Percentiles rank a stretch among this genome's conserved stretches.
Evolutionary conservation across 2,329 filamentous ascomycete species (phyloP).

Genomic region (Aspergillus sp.): DNA sequence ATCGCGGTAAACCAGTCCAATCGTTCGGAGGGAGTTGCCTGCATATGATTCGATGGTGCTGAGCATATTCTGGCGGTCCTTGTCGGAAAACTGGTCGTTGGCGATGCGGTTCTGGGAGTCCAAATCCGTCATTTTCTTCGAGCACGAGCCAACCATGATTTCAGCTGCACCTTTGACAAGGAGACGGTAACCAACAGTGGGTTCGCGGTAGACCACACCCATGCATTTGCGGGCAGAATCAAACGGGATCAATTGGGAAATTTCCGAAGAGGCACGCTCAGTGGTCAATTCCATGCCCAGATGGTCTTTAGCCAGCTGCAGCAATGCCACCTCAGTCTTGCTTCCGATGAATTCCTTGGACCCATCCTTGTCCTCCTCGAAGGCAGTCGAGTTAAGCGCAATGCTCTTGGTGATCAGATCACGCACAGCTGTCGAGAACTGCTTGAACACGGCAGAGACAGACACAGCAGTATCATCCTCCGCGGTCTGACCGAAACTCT

Average conservation of each 20-base stretch:
- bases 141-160: slow-evolving; percentile 35
- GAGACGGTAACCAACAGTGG: slow-evolving; percentile 36
- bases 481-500: slow-evolving; percentile 46
- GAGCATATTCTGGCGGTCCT: slow-evolving; percentile 21
- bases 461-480: slow-evolving; percentile 15
- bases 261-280: slow-evolving; percentile 54
- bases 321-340: slow-evolving; percentile 68
- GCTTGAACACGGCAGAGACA: slow-evolving; percentile 23
- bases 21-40: slow-evolving; percentile 61
- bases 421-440: slow-evolving; percentile 25
- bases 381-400: slow-evolving; percentile 59
- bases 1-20: slow-evolving; percentile 66
- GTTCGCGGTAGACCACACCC: slow-evolving; percentile 40
- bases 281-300: slow-evolving; percentile 62
- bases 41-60: slow-evolving; percentile 38
- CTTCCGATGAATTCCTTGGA: slow-evolving; percentile 63
- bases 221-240: slow-evolving; percentile 68
- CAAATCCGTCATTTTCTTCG: slow-evolving; percentile 27
- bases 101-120: slow-evolving; percentile 18
- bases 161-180: slow-evolving; percentile 46
- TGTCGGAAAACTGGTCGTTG: slow-evolving; percentile 19
- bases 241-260: slow-evolving; percentile 65
- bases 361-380: slow-evolving; percentile 66
- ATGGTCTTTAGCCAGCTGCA: slow-evolving; percentile 61
- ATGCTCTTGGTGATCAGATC: slow-evolving; percentile 37